Conservation (phyloP, 257 asterid species). For the Leonotis leonurus region DNA sequence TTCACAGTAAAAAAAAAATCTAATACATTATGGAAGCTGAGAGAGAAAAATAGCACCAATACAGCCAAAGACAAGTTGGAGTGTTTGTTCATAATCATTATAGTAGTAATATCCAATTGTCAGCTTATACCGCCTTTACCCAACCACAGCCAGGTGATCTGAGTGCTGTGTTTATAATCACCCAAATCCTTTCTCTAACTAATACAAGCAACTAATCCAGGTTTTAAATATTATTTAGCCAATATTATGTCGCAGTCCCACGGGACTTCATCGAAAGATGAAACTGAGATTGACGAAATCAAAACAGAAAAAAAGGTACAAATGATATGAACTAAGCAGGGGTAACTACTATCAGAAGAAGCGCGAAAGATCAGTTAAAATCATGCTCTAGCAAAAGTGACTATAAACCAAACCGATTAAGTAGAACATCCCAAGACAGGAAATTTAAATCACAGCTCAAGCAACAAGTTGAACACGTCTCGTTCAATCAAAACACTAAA, state of each 20-base stretch:
- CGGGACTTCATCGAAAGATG: not conserved
- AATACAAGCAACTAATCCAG: not conserved
- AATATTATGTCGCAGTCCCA: not conserved
- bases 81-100: no score
- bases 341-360: not conserved
- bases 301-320: not conserved
- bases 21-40: not conserved
- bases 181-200: conserved; percentile 1
- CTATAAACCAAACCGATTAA: not conserved
- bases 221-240: not conserved
- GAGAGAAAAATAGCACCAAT: not conserved
- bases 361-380: not conserved
- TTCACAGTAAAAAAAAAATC: conserved; percentile 1
- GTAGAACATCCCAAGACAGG: not conserved
- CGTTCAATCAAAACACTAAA: conserved; percentile 10
- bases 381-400: not conserved
- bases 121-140: not conserved
- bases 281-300: not conserved
- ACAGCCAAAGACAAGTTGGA: no score
- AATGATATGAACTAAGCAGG: not conserved
- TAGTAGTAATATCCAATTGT: not conserved
- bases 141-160: not conserved
- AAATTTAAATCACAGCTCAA: not conserved
- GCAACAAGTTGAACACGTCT: not conserved
- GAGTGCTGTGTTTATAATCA: not conserved